These are phyloP conservation scores for Carex arenaria DNA, from an alignment of 202 grass and related monocot species.

Conservation along the genomic window DNA sequence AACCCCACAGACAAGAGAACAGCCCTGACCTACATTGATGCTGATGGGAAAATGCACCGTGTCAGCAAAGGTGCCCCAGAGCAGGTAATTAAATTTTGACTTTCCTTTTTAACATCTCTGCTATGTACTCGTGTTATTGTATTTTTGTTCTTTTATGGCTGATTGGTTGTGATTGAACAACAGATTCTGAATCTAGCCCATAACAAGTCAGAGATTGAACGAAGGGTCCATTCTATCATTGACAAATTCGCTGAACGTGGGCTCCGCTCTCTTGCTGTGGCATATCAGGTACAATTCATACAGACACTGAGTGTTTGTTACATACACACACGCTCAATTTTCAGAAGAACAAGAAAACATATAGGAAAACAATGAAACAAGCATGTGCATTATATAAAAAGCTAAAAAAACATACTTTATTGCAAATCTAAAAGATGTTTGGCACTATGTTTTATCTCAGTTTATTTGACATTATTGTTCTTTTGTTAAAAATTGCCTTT, in stretches of 20 bases:
- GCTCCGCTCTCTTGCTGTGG: constrained; percentile 73
- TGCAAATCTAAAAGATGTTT: background rate
- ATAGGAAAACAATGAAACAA: background rate
- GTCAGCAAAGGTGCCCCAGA: constrained; percentile 96
- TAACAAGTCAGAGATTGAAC: constrained; percentile 85
- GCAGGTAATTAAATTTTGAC: constrained; percentile 43
- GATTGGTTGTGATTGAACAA: constrained; percentile 22
- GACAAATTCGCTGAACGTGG: constrained; percentile 92
- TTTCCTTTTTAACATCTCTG: background rate
- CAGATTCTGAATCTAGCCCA: constrained; percentile 85
- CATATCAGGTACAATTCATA: constrained; percentile 57
- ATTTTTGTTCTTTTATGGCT: constrained; percentile 3
- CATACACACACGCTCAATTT: background rate
- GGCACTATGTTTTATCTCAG: background rate
- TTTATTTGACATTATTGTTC: background rate
- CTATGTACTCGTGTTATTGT: background rate
- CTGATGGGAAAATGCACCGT: constrained; percentile 66
- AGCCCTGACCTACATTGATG: constrained; percentile 76
- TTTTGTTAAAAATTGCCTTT: constrained; percentile 1
- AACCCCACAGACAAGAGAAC: constrained; percentile 95
- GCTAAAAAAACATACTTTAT: too few relatives aligned
- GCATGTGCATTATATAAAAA: background rate
- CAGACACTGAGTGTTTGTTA: background rate
- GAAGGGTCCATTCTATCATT: constrained; percentile 65
- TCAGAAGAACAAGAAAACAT: background rate